A percentile compares a stretch with the other conserved stretches of the same genome.
Conservation (phyloP, 1,139 yeast species). For the Yamadazyma blattariae region DNA sequence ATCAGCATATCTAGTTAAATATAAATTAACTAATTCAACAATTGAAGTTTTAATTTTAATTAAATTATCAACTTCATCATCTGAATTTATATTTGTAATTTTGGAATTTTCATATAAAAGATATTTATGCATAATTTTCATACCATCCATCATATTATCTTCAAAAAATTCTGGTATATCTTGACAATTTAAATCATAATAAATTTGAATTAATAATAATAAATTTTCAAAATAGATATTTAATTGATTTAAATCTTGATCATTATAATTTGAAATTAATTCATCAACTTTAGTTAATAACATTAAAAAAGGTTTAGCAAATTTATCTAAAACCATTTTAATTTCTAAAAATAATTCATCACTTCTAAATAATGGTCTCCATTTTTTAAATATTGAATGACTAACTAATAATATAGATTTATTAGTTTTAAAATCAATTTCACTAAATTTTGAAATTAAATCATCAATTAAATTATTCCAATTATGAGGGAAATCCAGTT, state of each 20-base stretch:
- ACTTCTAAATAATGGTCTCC: constrained; percentile 93
- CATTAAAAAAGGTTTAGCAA: constrained; percentile 75
- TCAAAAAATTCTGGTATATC: constrained; percentile 98
- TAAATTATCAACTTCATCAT: constrained; percentile 69
- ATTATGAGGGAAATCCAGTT: constrained; percentile 87
- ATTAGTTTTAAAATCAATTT: constrained; percentile 68
- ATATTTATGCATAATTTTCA: constrained; percentile 81
- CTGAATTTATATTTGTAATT: constrained; percentile 57
- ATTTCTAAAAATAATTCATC: constrained; percentile 89
- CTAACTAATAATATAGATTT: constrained; percentile 89
- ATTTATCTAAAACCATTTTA: constrained; percentile 78
- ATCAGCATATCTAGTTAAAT: constrained; percentile 89
- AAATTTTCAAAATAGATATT: constrained; percentile 66
- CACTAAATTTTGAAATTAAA: constrained; percentile 61
- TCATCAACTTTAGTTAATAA: constrained; percentile 66
- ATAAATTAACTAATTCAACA: constrained; percentile 80
- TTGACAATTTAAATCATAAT: constrained; percentile 93
- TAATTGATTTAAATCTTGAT: constrained; percentile 39
- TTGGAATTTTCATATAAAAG: constrained; percentile 57
- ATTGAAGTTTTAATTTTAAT: constrained; percentile 80
- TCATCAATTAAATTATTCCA: constrained; percentile 84
- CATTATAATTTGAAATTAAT: constrained; percentile 49
- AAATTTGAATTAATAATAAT: constrained; percentile 70
- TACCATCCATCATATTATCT: constrained; percentile 75
- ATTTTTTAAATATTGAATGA: constrained; percentile 91